A percentile compares a stretch with the other conserved stretches of the same genome.
phyloP scores from a whole-genome alignment of 495 filamentous ascomycete genomes.

The Xylaria grammica region DNA sequence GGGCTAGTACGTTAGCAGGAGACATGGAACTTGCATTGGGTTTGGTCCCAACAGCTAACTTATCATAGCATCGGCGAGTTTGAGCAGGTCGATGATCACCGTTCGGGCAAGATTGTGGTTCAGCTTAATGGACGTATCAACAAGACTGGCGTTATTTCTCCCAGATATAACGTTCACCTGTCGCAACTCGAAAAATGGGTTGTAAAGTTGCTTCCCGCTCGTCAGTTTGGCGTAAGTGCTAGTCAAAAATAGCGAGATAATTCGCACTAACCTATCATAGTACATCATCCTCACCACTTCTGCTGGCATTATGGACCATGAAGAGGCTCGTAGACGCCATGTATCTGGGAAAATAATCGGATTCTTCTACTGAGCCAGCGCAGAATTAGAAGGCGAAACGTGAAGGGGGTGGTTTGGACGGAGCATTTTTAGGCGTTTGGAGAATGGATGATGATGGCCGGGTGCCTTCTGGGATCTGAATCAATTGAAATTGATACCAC shows the following conservation, averaged over 20 bases:
- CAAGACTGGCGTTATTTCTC: slow-evolving; percentile 98
- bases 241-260: not conserved
- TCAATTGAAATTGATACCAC: slow-evolving; percentile 29
- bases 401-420: slow-evolving; percentile 26
- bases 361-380: slow-evolving; percentile 85
- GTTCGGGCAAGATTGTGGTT: slow-evolving; percentile 63
- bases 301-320: slow-evolving; percentile 99
- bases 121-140: slow-evolving; percentile 74
- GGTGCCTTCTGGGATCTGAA: slow-evolving; percentile 31
- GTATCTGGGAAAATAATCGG: slow-evolving; percentile 94
- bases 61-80: slow-evolving; percentile 86
- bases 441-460: slow-evolving; percentile 29
- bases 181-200: slow-evolving; percentile 98
- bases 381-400: slow-evolving; percentile 28
- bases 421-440: slow-evolving; percentile 40
- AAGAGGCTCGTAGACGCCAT: slow-evolving; percentile 98
- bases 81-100: slow-evolving; percentile 99
- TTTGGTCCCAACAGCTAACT: not conserved
- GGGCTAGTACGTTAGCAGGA: slow-evolving; percentile 66
- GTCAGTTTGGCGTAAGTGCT: slow-evolving; percentile 82
- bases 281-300: slow-evolving; percentile 99
- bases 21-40: not conserved
- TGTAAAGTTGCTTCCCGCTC: slow-evolving; percentile 94
- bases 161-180: slow-evolving; percentile 98
- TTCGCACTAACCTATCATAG: slow-evolving; percentile 2